Base-by-base conservation (phyloP, 2,329 filamentous ascomycete species). In the Chaetomium strumarium region DNA sequence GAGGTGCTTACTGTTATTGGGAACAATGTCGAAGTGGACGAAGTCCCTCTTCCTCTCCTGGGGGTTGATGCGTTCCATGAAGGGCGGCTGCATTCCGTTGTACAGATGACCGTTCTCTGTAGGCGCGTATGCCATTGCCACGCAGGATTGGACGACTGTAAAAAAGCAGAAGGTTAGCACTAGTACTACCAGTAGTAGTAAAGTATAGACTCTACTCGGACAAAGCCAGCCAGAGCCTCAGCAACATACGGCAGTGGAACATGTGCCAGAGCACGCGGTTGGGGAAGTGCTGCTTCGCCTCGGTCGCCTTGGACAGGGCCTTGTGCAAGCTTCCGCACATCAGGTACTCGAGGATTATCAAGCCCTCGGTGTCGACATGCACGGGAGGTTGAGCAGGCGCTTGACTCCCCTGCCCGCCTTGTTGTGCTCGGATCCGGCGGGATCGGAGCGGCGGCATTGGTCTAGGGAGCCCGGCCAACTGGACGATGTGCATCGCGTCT, bases 11-110 rank as follows among this genome's bases (percentile, higher is more conserved):
- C 50, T n/a, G 39, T 48, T 52, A 3, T 9, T 3, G 6, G 50
- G 50, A n/a, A 48, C 50, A 16, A 52, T 43, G 39, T 52, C 50
- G 5, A 47, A 47, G 34, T 52, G 50, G n/a, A 52, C 13, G 14
- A 47, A 24, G 7, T 16, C 9, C 29, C 5, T n/a, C 3, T 5
- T 12, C 2, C 12, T 17, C 11, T 34, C 4, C 5, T 16, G 4
- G 6, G 46, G 20, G 31, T 20, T 8, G 7, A 42, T 24, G 11
- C 16, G 13, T 36, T 49, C 46, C 3, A 13, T 36, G 5, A 33
- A 17, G 12, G 16, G 29, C 16, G 38, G 17, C 9, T 14, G 16
- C 17, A 43, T 30, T 5, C 14, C 6, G 8, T 19, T n/a, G 40
- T 41, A 24, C 8, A 41, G 37, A 42, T 41, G 11, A 14, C 30